Base-by-base conservation (phyloP, 148 eudicot genomes). In the Amaranthus palmeri region DNA sequence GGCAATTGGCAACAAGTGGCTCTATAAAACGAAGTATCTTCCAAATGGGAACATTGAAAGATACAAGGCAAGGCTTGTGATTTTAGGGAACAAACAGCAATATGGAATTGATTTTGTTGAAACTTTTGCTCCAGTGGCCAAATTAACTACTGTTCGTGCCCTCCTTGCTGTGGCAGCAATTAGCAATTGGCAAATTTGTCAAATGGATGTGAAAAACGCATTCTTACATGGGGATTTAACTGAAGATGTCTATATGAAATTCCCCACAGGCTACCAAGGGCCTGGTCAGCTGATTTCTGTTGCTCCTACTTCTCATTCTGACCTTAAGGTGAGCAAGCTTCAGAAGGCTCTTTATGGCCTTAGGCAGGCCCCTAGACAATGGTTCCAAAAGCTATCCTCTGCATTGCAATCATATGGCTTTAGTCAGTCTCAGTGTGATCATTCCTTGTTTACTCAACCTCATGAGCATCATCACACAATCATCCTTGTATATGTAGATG, bases 271-370 rank as follows among this genome's bases (percentile, higher is more conserved):
- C 36, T 25, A 25, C 36, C 36, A 25, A 25, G 36, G 36, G 36
- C 36, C 36, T 47, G 69, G 25, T 0, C 3, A 40, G 2, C 15
- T 54, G 8, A 66, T 66, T n/a, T 1, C 3, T 15, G 13, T 17
- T 0, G 3, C 15, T 47, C 6, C 6, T 1, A 8, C 2, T 14
- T 0, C 1, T 25, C 0, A 6, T 7, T 9, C 4, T 0, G 2
- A 14, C 69, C 5, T 12, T 9, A 0, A 7, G 6, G 69, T 66
- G 3, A 48, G 69, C 52, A 66, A 47, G 7, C 42, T 66, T 1
- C 15, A 66, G 1, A 66, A 66, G 9, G 6, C 54, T 14, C 11
- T 66, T 2, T 46, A 66, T 18, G 69, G 55, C 4, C 52, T 66
- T 0, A 66, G 47, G 9, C 61, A 58, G 9, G 61, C 61, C 0